Evolutionary conservation across 352 stramenopile genomes (phyloP), one percentile per base, ranked within the genome.

Genomic region (Lagenidium giganteum): DNA sequence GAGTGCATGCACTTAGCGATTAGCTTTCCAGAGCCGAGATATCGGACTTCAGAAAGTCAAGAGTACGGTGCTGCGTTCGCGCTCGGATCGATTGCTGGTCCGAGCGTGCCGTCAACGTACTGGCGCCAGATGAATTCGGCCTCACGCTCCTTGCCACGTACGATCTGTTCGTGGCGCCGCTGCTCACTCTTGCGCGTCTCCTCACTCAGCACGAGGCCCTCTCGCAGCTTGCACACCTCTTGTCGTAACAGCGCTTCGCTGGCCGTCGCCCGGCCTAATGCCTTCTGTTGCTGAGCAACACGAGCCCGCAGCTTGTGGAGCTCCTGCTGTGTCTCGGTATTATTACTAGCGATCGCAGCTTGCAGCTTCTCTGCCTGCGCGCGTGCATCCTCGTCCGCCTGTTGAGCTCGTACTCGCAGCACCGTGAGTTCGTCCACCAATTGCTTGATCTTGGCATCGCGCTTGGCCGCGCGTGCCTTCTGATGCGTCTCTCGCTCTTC

Each of bases 121-220:
- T 81, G 82, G 34, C 79, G 64, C 75, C 75, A 87, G 47, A 87
- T 67, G 45, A 81, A 82, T n/a, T 59, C 58, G 32, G 84, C 62
- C 18, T 87, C 69, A 33, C 77, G 82, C 24, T 82, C 67, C 41
- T 82, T 80, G 20, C 67, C 70, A 39, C 67, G 54, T 9, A 76
- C 28, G 5, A 77, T 47, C 35, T 87, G 64, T 18, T 74, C 60
- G 17, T 72, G 51, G 6, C 75, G 70, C 8, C 68, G 57, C 14
- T 66, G 56, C 20, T 85, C 69, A 0, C 67, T 79, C 36, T 75
- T 57, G 9, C 75, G 64, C 25, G 76, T 70, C 3, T 62, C 69
- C 48, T 87, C 70, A 48, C 75, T 84, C 14, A 81, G 41, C 26
- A 85, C 29, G 22, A 87, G 40, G 44, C 77, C 71, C 57, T 85